Conservation (phyloP, 2,329 filamentous ascomycete species). For the Fusarium papillatum region DNA sequence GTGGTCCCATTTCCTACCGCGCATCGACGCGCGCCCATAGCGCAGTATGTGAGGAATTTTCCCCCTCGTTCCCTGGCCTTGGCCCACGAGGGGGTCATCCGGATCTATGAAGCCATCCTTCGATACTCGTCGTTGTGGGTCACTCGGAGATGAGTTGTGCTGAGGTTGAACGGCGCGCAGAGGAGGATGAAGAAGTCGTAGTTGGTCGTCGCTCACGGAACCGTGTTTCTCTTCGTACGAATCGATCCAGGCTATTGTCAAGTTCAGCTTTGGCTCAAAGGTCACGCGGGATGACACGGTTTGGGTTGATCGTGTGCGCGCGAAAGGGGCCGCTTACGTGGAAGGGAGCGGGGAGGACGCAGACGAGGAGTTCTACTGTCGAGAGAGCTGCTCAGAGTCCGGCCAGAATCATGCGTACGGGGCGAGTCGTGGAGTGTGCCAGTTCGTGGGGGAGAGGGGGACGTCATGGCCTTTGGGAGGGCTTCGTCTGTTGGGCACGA, state of each 20-base stretch:
- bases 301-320: not conserved
- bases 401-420: constrained; percentile 34
- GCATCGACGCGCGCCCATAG: constrained; percentile 59
- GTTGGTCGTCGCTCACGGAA: constrained; percentile 52
- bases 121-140: constrained; percentile 58
- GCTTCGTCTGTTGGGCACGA: constrained; percentile 13
- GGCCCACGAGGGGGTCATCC: constrained; percentile 53
- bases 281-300: not conserved
- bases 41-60: constrained; percentile 62
- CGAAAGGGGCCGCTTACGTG: constrained; percentile 37
- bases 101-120: constrained; percentile 62
- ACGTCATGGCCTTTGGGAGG: constrained; percentile 41
- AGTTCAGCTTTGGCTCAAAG: constrained; percentile 15
- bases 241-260: constrained; percentile 59
- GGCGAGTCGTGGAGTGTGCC: constrained; percentile 39
- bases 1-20: constrained; percentile 71
- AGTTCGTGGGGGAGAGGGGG: constrained; percentile 43
- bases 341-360: constrained; percentile 44
- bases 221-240: constrained; percentile 60
- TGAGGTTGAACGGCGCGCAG: constrained; percentile 54
- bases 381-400: constrained; percentile 37
- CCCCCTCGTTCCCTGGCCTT: constrained; percentile 49
- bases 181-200: constrained; percentile 55
- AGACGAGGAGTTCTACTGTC: constrained; percentile 32
- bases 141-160: constrained; percentile 57